These are phyloP conservation scores for Curvularia verruculosa DNA, from an alignment of 2,329 filamentous ascomycete species.

Conservation along the genomic window DNA sequence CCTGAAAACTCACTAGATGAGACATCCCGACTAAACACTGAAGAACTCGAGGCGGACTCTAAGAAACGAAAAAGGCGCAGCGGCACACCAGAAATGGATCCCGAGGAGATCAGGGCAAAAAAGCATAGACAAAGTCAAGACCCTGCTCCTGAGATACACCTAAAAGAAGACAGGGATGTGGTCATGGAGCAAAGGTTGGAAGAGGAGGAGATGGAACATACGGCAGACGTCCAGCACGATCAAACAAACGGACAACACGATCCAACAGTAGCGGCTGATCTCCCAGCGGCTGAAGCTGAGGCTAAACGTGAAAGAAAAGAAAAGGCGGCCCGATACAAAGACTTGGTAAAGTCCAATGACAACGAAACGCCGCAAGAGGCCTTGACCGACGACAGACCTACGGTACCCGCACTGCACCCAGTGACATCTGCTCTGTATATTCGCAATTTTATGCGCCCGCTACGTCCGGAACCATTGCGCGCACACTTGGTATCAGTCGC, in stretches of 20 bases:
- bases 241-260: constrained; percentile 8
- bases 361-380: constrained; percentile 20
- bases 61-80: constrained; percentile 53
- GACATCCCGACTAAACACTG: constrained; percentile 43
- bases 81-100: constrained; percentile 43
- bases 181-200: constrained; percentile 38
- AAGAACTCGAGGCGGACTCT: constrained; percentile 48
- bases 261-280: constrained; percentile 5
- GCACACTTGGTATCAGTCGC: constrained; percentile 74
- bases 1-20: constrained; percentile 38
- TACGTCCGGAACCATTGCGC: constrained; percentile 71
- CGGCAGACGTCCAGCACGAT: constrained; percentile 9
- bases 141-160: constrained; percentile 33
- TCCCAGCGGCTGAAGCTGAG: constrained; percentile 12
- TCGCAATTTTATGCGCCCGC: constrained; percentile 84
- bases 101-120: constrained; percentile 51
- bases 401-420: constrained; percentile 50
- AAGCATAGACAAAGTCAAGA: constrained; percentile 51
- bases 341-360: constrained; percentile 34
- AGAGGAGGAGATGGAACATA: constrained; percentile 25
- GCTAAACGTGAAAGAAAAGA: constrained; percentile 34
- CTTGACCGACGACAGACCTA: constrained; percentile 38
- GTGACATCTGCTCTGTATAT: constrained; percentile 71
- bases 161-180: constrained; percentile 41
- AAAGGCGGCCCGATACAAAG: constrained; percentile 44